Evolutionary conservation across 305 asterid species (phyloP).

Genomic region (Nicotiana rustica): DNA sequence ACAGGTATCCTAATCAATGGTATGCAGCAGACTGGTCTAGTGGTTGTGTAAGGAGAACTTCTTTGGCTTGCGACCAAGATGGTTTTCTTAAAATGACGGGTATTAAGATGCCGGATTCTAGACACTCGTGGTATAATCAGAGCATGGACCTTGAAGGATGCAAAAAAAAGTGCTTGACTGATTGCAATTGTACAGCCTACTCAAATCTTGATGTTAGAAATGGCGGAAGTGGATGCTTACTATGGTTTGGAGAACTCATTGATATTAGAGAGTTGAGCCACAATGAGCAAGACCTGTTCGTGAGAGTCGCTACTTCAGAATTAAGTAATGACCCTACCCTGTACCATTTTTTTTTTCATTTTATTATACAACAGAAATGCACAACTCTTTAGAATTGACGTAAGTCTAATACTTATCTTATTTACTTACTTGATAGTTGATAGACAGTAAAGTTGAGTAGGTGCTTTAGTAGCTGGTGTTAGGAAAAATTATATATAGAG

Average conservation of each 20-base stretch:
- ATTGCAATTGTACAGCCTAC: slow-evolving; percentile 52
- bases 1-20: slow-evolving; percentile 30
- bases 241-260: slow-evolving; percentile 54
- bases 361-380: slow-evolving; percentile 1
- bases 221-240: slow-evolving; percentile 52
- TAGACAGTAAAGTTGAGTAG: neutral
- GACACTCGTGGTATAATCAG: slow-evolving; percentile 34
- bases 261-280: slow-evolving; percentile 41
- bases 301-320: slow-evolving; percentile 53
- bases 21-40: slow-evolving; percentile 36
- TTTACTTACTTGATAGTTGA: neutral
- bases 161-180: slow-evolving; percentile 37
- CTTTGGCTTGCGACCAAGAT: slow-evolving; percentile 41
- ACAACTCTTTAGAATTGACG: neutral
- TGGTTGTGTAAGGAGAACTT: slow-evolving; percentile 49
- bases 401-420: no score
- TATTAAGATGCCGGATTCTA: slow-evolving; percentile 45
- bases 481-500: no score
- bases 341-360: neutral
- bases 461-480: neutral
- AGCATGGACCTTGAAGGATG: slow-evolving; percentile 42
- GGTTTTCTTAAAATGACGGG: slow-evolving; percentile 42
- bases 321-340: slow-evolving; percentile 30
- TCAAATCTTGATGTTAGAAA: slow-evolving; percentile 46
- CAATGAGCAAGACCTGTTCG: slow-evolving; percentile 44